Percentiles rank a stretch among this genome's conserved stretches.
phyloP scores from a whole-genome alignment of 805 yeast species.

The Lipomyces spencermartinsiae region DNA sequence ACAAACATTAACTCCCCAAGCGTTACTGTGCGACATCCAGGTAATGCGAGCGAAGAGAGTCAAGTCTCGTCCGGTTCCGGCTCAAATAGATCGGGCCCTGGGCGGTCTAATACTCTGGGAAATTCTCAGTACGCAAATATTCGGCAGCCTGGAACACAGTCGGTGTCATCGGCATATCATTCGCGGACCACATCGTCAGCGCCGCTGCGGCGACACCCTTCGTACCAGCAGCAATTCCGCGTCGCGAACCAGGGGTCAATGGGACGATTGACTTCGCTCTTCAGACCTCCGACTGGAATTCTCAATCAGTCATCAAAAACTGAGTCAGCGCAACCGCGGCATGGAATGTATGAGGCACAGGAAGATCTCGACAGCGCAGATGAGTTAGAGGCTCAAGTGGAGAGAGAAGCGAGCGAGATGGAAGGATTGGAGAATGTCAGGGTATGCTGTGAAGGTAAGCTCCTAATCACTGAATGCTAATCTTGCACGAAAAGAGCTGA shows the following conservation, averaged over 20 bases:
- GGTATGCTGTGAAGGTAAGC: conserved; percentile 45
- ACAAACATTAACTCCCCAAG: conserved; percentile 48
- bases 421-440: conserved; percentile 55
- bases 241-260: conserved; percentile 21
- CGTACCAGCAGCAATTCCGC: background rate
- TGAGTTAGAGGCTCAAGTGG: conserved; percentile 17
- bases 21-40: conserved; percentile 38
- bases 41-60: background rate
- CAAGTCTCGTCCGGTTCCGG: background rate
- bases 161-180: background rate
- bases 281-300: conserved; percentile 18
- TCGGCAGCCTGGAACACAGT: background rate
- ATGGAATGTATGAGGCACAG: conserved; percentile 5
- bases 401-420: conserved; percentile 47
- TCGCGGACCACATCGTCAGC: background rate
- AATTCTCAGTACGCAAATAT: background rate
- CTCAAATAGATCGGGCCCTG: background rate
- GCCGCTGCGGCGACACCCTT: background rate
- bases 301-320: background rate
- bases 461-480: background rate
- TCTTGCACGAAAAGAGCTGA: background rate
- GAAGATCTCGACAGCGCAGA: conserved; percentile 22
- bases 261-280: conserved; percentile 22
- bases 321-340: background rate
- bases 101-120: background rate